Percentiles rank a stretch among this genome's conserved stretches.
phyloP scores from a whole-genome alignment of 2,329 filamentous ascomycete species.

The Alternaria tenuissima region DNA sequence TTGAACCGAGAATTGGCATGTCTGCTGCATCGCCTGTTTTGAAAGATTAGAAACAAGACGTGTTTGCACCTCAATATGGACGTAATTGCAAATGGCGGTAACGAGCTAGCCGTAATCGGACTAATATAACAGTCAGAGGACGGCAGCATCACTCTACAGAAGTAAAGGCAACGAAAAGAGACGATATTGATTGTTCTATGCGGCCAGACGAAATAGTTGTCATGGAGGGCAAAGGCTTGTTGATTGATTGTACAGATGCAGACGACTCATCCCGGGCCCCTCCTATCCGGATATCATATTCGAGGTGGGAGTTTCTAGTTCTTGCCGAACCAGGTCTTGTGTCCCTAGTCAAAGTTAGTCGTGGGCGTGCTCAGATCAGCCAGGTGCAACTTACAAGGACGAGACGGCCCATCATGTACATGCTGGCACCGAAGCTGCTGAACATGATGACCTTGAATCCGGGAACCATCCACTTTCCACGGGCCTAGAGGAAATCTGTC shows the following conservation, averaged over 20 bases:
- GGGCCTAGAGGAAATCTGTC: slow-evolving; percentile 59
- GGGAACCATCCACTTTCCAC: slow-evolving; percentile 70
- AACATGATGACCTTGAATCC: slow-evolving; percentile 74
- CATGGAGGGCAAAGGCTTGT: slow-evolving; percentile 24
- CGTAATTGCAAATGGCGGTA: not conserved
- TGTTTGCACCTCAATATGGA: not conserved
- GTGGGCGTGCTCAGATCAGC: not conserved
- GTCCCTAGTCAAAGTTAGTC: slow-evolving; percentile 57
- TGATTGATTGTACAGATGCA: slow-evolving; percentile 46
- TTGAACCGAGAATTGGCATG: not conserved
- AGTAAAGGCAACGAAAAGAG: not conserved
- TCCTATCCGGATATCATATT: slow-evolving; percentile 14
- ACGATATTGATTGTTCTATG: slow-evolving; percentile 9
- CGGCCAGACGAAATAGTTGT: slow-evolving; percentile 4
- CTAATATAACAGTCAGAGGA: not conserved
- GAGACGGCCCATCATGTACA: slow-evolving; percentile 80
- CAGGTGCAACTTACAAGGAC: slow-evolving; percentile 57
- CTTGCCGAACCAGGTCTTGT: slow-evolving; percentile 75
- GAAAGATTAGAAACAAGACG: not conserved
- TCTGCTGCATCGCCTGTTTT: not conserved
- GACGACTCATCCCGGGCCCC: slow-evolving; percentile 22
- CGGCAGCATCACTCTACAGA: not conserved
- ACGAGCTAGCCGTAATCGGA: not conserved
- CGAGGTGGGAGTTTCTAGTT: slow-evolving; percentile 33
- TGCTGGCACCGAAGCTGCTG: slow-evolving; percentile 68